Evolutionary conservation across 257 asterid genomes (phyloP).

Genomic region (Petunia secreta): DNA sequence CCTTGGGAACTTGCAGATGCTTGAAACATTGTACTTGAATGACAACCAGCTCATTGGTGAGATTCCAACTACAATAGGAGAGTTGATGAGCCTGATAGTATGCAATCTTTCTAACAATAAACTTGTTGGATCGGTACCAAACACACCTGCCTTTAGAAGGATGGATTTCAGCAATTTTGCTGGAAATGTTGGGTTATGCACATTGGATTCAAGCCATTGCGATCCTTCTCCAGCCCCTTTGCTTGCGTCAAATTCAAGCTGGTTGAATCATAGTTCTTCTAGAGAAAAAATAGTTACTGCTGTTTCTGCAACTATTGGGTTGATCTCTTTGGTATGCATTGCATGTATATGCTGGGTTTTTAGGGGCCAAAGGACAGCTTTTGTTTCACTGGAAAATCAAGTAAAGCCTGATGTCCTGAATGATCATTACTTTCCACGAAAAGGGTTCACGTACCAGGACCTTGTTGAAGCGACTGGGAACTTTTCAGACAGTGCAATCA

Average conservation of each 20-base stretch:
- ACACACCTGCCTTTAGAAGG: slow-evolving; percentile 61
- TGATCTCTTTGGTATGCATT: slow-evolving; percentile 55
- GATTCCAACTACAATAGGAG: slow-evolving; percentile 76
- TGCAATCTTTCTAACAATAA: slow-evolving; percentile 85
- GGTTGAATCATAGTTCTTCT: slow-evolving; percentile 50
- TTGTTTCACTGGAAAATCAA: slow-evolving; percentile 52
- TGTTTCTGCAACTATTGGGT: slow-evolving; percentile 58
- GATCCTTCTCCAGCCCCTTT: slow-evolving; percentile 39
- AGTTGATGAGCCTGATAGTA: slow-evolving; percentile 60
- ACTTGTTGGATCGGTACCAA: slow-evolving; percentile 70
- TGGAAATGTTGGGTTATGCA: slow-evolving; percentile 66
- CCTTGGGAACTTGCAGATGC: slow-evolving; percentile 80
- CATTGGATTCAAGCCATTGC: slow-evolving; percentile 42
- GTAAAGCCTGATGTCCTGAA: slow-evolving; percentile 49
- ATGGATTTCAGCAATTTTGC: slow-evolving; percentile 75
- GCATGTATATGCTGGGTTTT: slow-evolving; percentile 60
- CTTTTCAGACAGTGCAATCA: slow-evolving; percentile 58
- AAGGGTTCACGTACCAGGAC: slow-evolving; percentile 75
- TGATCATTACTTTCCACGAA: slow-evolving; percentile 64
- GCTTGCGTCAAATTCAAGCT: slow-evolving; percentile 35
- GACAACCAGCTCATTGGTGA: slow-evolving; percentile 77
- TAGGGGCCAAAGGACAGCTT: slow-evolving; percentile 38
- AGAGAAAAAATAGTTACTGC: slow-evolving; percentile 60
- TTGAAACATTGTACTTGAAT: slow-evolving; percentile 68
- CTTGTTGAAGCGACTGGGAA: slow-evolving; percentile 73